Evolutionary conservation across 345 rosid genomes (phyloP), one percentile per base, ranked within the genome.

Genomic region (Euclidium syriacum): DNA sequence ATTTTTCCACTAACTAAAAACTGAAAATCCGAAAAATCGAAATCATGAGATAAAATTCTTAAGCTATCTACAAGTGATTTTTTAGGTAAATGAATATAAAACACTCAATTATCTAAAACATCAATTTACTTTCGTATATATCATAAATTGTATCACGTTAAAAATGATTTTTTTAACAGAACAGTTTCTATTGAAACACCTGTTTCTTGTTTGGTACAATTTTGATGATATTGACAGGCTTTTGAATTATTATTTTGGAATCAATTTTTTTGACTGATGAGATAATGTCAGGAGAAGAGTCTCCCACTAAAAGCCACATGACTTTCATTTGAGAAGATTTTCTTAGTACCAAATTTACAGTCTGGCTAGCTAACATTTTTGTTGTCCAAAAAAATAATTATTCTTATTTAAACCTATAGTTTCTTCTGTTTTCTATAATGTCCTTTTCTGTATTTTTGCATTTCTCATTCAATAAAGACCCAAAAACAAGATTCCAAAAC

Each of bases 231-330:
- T 55, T 25, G 71, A 55, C 71, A 55, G 72, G 44, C 58, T 48
- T 67, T 39, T 2, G 20, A 58, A 58, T 40, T 49, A 26, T 17
- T 10, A 32, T 32, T n/a, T 23, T 23, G 54, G 39, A 69, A 69
- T 52, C 55, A 62, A 51, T 62, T 70, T 62, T 62, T 70, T 62
- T 70, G 69, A 62, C 61, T 52, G 58, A 62, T 47, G 30, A 56
- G 64, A 48, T 63, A 46, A 63, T 71, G 75, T 71, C 70, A 71
- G 65, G 38, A 55, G 51, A 39, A 34, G 50, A 61, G 70, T 65
- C 65, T 71, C 64, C 64, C 70, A 63, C 64, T 23, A 61, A 63
- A 62, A 39, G 46, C 64, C 74, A 63, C 33, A 49, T 38, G 50
- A 61, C 60, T 64, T 54, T 71, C 58, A 63, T 70, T n/a, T 39